Evolutionary conservation across 2,329 filamentous ascomycete species (phyloP), one percentile per base, ranked within the genome.

Genomic region (Beauveria sp.): DNA sequence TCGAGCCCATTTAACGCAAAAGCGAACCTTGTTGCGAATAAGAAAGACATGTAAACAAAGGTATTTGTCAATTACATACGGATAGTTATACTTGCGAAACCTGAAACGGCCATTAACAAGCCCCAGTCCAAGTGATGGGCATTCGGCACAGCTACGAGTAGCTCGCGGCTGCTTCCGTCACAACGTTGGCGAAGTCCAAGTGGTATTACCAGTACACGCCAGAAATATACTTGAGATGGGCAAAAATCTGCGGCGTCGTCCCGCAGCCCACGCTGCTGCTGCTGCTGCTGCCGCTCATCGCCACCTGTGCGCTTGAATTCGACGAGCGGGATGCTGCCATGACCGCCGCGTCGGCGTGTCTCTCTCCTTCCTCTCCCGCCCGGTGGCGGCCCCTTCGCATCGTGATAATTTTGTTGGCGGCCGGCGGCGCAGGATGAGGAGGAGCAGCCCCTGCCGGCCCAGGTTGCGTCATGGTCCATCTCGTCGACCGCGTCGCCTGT

Each of bases 401-500:
- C 26, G 40, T 46, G 38, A 64, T 24, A 7, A 65, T 20, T 49
- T 62, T 64, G 42, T 65, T 65, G 14, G 54, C 31, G 7, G 55
- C 54, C 3, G 54, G 64, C 46, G 52, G 54, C 28, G 49, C 40
- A 10, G 28, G 28, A 31, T 1, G 3, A 31, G 28, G 28, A 28
- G 1, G 20, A 52, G 43, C 6, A 65, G 62, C 20, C 64, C 64
- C 28, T 62, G 59, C 12, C 46, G 49, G 26, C 50, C 64, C n/a
- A 65, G 60, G 7, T 62, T 62, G 18, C 26, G 62, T 64, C 46
- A 64, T 9, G 26, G 34, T 62, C 54, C 22, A 65, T 51, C 22
- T 64, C 52, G 46, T 65, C 64, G 2, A 65, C 62, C 18, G 62
- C 62, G 38, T 65, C 64, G 22, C 59, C 45, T 55, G 64, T 62